Conservation (phyloP, 139 green algal genomes). For the Ulvella scutata region DNA sequence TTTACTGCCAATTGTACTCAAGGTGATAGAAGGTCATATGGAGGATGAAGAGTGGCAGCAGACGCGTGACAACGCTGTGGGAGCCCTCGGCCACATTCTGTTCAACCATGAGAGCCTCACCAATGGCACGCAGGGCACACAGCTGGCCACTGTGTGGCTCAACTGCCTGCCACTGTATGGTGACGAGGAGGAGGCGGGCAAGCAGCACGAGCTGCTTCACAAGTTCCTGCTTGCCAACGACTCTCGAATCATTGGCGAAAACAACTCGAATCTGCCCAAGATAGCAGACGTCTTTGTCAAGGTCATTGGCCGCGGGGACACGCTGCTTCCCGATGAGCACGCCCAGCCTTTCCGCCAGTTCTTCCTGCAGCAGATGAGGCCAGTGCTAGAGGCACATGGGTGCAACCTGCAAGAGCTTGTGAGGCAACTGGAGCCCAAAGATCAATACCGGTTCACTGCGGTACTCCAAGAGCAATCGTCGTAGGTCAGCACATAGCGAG, state of each 20-base stretch:
- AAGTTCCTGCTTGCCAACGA: background rate
- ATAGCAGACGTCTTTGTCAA: background rate
- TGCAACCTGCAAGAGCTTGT: background rate
- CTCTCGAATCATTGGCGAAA: background rate
- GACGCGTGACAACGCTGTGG: background rate
- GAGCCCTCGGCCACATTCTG: background rate
- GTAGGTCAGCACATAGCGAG: too few relatives aligned
- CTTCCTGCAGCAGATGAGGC: background rate
- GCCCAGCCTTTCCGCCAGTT: background rate
- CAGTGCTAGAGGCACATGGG: background rate
- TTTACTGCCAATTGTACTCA: background rate
- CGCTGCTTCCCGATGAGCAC: background rate
- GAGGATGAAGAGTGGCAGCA: background rate
- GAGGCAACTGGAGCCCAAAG: background rate
- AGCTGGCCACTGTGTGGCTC: background rate
- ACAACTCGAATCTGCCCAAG: background rate
- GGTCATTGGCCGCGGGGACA: background rate
- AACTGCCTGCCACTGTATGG: background rate
- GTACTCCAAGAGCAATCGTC: background rate
- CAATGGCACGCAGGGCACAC: background rate
- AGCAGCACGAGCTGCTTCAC: background rate
- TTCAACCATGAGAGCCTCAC: background rate
- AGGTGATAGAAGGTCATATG: background rate
- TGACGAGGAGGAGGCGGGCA: background rate
- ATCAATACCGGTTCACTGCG: background rate